These are phyloP conservation scores for Talaromyces nanjingensis DNA, from an alignment of 495 filamentous ascomycete genomes.

Conservation along the genomic window DNA sequence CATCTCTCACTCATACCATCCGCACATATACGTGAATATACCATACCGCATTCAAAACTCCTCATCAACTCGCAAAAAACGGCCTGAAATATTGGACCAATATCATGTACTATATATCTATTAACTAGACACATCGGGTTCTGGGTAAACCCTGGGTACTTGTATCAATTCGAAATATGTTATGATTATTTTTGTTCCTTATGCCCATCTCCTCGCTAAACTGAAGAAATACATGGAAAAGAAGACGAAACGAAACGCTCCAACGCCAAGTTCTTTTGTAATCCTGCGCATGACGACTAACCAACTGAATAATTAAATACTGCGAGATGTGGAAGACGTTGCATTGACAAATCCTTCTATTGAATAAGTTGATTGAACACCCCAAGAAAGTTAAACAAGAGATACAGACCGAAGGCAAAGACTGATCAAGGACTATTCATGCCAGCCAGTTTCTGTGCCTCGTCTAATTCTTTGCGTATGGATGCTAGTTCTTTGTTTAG, in stretches of 20 bases:
- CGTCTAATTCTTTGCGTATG: slow-evolving; percentile 71
- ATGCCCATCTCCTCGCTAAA: neutral
- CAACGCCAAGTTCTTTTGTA: slow-evolving; percentile 3
- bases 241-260: slow-evolving; percentile 1
- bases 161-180: neutral
- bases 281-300: neutral
- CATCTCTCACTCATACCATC: neutral
- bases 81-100: neutral
- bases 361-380: neutral
- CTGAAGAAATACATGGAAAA: neutral
- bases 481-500: slow-evolving; percentile 74
- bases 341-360: neutral
- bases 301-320: neutral
- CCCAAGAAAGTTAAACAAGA: neutral
- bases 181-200: neutral
- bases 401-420: neutral
- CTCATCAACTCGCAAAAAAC: neutral
- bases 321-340: neutral
- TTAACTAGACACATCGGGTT: neutral
- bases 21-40: neutral
- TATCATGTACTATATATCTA: neutral
- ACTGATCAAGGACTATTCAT: neutral
- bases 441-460: slow-evolving; percentile 52
- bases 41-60: neutral
- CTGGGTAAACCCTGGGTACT: neutral